Conservation (phyloP, 169 alveolate genomes). For the Cryptosporidium canis region DNA sequence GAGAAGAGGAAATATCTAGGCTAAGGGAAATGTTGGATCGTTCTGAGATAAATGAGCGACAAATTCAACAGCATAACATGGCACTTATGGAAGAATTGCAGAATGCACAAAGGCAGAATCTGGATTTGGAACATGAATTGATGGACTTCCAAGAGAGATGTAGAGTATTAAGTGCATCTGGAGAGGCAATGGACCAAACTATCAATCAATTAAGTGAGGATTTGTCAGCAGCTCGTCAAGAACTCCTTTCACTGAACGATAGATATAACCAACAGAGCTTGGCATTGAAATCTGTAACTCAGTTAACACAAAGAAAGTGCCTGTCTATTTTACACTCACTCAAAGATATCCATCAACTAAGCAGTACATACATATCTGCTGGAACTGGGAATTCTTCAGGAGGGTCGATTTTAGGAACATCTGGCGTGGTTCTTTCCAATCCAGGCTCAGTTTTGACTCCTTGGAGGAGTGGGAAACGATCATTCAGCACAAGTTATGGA, state of each 20-base stretch:
- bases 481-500: constrained; percentile 30
- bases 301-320: constrained; percentile 57
- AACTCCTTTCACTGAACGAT: constrained; percentile 16
- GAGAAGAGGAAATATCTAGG: constrained; percentile 46
- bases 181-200: constrained; percentile 67
- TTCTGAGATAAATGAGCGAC: constrained; percentile 34
- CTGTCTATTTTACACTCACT: constrained; percentile 43
- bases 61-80: constrained; percentile 25
- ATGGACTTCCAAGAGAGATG: constrained; percentile 44
- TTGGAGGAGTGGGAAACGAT: constrained; percentile 52
- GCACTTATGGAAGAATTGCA: constrained; percentile 39
- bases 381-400: constrained; percentile 10
- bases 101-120: constrained; percentile 1
- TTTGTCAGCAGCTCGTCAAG: constrained; percentile 41
- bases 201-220: constrained; percentile 49
- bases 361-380: constrained; percentile 5
- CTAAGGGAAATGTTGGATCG: constrained; percentile 22
- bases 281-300: constrained; percentile 55
- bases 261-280: constrained; percentile 43
- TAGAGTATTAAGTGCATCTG: constrained; percentile 54
- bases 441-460: constrained; percentile 9
- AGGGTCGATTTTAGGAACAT: neutral
- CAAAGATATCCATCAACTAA: constrained; percentile 63
- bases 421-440: neutral
- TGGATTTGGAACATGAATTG: constrained; percentile 47